These are phyloP conservation scores for Chimonanthus salicifolius DNA, from an alignment of 164 flowering plant genomes.

Conservation along the genomic window DNA sequence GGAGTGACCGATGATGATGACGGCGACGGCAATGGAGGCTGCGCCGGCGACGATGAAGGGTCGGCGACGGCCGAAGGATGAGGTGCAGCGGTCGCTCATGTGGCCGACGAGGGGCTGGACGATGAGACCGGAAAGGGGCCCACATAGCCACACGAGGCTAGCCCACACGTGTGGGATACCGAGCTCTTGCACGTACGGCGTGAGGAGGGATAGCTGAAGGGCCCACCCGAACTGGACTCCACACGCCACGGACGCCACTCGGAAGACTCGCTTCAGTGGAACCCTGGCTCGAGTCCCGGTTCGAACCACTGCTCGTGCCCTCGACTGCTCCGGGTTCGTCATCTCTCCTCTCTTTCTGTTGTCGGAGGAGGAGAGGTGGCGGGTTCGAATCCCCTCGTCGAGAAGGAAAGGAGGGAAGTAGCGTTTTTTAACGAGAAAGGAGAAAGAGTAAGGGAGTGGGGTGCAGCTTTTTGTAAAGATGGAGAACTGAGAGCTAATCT, in stretches of 20 bases:
- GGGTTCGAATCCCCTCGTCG: too few species aligned
- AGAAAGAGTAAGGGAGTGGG: neutral
- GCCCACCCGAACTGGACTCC: constrained; percentile 99
- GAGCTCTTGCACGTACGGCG: constrained; percentile 96
- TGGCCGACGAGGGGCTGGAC: constrained; percentile 92
- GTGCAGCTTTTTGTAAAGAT: neutral
- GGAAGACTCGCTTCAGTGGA: constrained; percentile 42
- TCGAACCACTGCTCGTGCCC: constrained; percentile 14
- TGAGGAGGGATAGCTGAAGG: constrained; percentile 80
- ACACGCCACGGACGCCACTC: constrained; percentile 75
- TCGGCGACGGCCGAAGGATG: constrained; percentile 73
- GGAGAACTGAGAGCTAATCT: neutral
- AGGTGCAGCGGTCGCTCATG: constrained; percentile 73
- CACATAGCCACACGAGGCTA: constrained; percentile 92
- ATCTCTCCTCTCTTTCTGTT: constrained; percentile 9
- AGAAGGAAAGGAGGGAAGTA: neutral
- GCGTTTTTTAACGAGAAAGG: neutral
- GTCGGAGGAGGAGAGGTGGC: too few species aligned
- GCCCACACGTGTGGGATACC: constrained; percentile 93
- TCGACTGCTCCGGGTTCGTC: constrained; percentile 10
- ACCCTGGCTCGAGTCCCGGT: constrained; percentile 17
- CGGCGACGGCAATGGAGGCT: constrained; percentile 41
- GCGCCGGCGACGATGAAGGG: constrained; percentile 73
- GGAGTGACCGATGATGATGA: constrained; percentile 59
- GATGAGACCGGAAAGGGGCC: constrained; percentile 82